Conservation (phyloP, 2,329 filamentous ascomycete species). For the Ceratocystis destructans region DNA sequence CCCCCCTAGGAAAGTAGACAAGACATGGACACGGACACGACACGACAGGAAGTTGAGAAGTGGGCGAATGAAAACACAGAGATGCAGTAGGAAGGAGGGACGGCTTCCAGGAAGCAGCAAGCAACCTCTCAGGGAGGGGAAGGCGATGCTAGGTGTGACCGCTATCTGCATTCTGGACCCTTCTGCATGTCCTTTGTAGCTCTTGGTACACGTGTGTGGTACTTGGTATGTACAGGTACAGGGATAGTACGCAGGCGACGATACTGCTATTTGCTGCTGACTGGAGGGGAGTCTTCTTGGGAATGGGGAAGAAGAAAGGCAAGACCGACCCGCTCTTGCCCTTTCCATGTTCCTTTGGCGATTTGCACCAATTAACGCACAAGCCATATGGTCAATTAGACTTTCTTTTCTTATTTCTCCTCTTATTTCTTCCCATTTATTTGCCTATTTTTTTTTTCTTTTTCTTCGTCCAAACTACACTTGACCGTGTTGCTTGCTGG, state of each 20-base stretch:
- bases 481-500: neutral
- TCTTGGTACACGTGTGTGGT: neutral
- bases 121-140: neutral
- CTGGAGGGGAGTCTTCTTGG: neutral
- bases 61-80: conserved; percentile 6
- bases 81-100: neutral
- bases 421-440: neutral
- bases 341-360: neutral
- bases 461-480: neutral
- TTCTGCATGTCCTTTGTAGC: neutral
- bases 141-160: neutral
- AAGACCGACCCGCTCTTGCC: conserved; percentile 1
- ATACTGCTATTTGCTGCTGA: neutral
- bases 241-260: neutral
- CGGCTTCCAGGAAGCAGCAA: neutral
- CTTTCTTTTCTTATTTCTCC: neutral
- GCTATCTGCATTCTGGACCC: neutral
- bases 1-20: neutral
- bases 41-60: neutral
- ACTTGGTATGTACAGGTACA: neutral
- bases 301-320: neutral
- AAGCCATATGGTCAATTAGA: neutral
- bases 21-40: neutral
- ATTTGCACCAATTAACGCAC: conserved; percentile 7
- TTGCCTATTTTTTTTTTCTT: too few species aligned